phyloP scores from a whole-genome alignment of 371 early-diverging fungal species.

The Mortierella sp. region DNA sequence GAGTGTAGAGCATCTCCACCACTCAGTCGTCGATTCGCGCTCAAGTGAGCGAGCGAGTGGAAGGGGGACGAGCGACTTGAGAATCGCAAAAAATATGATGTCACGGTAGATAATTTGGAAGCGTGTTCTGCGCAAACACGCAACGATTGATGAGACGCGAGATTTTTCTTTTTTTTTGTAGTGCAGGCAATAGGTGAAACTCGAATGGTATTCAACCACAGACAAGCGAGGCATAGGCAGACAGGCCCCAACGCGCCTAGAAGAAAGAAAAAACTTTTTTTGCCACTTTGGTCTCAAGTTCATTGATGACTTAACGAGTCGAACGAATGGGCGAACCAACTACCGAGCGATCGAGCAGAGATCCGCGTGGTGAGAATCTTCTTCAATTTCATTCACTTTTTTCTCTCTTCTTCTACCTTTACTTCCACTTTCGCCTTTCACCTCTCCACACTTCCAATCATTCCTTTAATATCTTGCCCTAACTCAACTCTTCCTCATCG shows the following conservation, averaged over 20 bases:
- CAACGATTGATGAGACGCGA: background rate
- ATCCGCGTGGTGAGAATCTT: background rate
- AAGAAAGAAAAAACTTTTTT: background rate
- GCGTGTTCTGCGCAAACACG: background rate
- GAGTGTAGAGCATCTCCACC: background rate
- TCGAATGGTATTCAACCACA: background rate
- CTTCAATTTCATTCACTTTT: background rate
- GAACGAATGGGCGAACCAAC: background rate
- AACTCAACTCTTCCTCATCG: background rate
- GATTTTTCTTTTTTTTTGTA: background rate
- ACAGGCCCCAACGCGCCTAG: background rate
- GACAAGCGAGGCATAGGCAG: slow-evolving; percentile 1
- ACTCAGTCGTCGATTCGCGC: background rate
- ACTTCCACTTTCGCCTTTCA: background rate
- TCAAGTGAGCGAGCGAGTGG: background rate
- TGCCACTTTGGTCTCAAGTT: background rate
- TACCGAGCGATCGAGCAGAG: background rate
- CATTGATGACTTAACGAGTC: slow-evolving; percentile 1
- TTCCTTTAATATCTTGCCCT: background rate
- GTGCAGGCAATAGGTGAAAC: slow-evolving; percentile 1
- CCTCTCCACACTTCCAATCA: background rate
- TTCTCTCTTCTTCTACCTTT: background rate
- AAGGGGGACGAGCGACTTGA: too few relatives aligned
- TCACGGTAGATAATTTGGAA: background rate
- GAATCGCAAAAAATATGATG: background rate